Evolutionary conservation across 2,329 filamentous ascomycete species (phyloP), one percentile per base, ranked within the genome.

Genomic region (Talaromyces rugulosus): DNA sequence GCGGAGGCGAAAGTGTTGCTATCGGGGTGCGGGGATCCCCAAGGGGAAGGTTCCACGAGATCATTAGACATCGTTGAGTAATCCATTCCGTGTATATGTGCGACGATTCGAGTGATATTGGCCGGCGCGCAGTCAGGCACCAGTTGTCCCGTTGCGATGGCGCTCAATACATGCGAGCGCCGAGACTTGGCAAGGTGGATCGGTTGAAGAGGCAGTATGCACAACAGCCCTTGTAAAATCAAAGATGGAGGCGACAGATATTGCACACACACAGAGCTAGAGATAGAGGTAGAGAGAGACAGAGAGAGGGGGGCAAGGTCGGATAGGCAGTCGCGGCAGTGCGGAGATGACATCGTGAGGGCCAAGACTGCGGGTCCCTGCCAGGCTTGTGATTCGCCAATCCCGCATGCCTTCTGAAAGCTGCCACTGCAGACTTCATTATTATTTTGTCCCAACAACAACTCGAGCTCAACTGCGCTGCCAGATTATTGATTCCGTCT

Each of bases 31-130:
- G 84, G 85, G 58, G 85, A 87, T 27, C 77, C 82, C 88, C 88
- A 90, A 59, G 88, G 88, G 40, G 86, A 88, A 61, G 79, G 68
- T 59, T 82, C 87, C 40, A 79, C 79, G 52, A 84, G 82, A 70
- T 85, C 80, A 60, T 87, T 85, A 59, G 81, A 78, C 58, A 85
- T 77, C 36, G 80, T 73, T 61, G 86, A 87, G 74, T 90, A 90
- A 73, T 90, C 88, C 88, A 90, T 90, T 56, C 51, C 64, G 28
- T 44, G 9, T 31, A 31, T 53, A 7, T 3, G 50, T 53, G 50
- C 28, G 28, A 53, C 31, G 14, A 53, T 16, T 12, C 27, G 12
- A 53, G 50, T 28, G 11, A 12, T 53, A 53, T 28, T 31, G 7
- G 30, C 23, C 18, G 28, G 50, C 50, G 50, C 50, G 50, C 28